A percentile compares a stretch with the other conserved stretches of the same genome.
phyloP scores from a whole-genome alignment of 495 filamentous ascomycete genomes.

The Neurospora sp. region DNA sequence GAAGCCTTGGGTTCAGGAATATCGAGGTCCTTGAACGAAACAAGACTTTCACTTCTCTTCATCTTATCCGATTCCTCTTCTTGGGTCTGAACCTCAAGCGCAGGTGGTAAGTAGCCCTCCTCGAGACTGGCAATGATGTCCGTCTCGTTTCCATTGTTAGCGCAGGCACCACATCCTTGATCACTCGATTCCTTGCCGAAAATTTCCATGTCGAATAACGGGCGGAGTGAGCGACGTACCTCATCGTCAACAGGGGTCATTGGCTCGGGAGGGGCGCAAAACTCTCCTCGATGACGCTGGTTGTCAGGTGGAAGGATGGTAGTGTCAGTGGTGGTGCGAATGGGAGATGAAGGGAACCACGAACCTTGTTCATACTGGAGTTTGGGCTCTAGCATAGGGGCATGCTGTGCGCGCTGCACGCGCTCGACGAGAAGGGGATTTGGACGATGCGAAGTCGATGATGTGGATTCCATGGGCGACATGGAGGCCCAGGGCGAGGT shows the following conservation, averaged over 20 bases:
- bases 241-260: background rate
- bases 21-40: background rate
- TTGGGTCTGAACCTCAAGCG: background rate
- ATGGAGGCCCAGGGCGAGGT: background rate
- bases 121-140: background rate
- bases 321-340: background rate
- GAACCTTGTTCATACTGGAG: background rate
- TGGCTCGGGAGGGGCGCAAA: background rate
- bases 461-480: background rate
- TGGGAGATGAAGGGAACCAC: background rate
- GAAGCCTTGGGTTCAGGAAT: background rate
- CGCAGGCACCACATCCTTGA: background rate
- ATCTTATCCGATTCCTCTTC: background rate
- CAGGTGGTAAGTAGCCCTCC: background rate
- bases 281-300: background rate
- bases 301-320: background rate
- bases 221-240: background rate
- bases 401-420: background rate
- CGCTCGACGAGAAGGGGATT: background rate
- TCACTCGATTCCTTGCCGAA: background rate
- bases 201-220: background rate
- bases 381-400: background rate
- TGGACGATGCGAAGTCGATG: background rate
- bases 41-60: background rate
- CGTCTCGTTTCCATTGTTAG: background rate